Conservation (phyloP, 495 filamentous ascomycete genomes). For the Penicillium soppii region DNA sequence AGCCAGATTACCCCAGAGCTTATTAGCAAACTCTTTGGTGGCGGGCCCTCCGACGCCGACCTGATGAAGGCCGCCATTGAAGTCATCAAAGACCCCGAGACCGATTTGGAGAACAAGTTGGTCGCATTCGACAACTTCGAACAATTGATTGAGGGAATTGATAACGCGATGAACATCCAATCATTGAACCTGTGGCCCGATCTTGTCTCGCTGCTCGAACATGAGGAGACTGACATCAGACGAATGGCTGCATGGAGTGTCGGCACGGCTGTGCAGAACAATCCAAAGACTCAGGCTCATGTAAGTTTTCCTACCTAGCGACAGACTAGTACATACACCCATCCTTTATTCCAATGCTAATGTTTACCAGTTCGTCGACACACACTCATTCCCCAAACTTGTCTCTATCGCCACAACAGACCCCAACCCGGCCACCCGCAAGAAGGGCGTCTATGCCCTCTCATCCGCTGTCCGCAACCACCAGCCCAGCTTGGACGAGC, state of each 20-base stretch:
- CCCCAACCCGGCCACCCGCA: conserved; percentile 62
- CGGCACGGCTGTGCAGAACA: conserved; percentile 95
- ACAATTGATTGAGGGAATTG: conserved; percentile 83
- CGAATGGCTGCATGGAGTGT: conserved; percentile 88
- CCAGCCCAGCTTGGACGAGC: conserved; percentile 67
- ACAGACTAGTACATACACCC: too few relatives aligned
- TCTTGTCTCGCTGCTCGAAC: conserved; percentile 63
- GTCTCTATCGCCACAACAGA: conserved; percentile 63
- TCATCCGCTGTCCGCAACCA: conserved; percentile 83
- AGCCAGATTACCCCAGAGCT: conserved; percentile 62
- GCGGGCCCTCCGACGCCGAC: conserved; percentile 81
- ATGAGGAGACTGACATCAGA: conserved; percentile 69
- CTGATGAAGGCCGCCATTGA: conserved; percentile 83
- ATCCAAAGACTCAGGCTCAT: conserved; percentile 75
- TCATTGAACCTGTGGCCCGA: conserved; percentile 77
- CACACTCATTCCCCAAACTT: conserved; percentile 69
- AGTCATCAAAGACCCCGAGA: conserved; percentile 61
- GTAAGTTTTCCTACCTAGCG: conserved; percentile 28
- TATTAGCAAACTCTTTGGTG: conserved; percentile 73
- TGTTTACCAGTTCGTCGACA: conserved; percentile 53
- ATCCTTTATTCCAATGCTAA: conserved; percentile 19
- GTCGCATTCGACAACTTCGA: conserved; percentile 96
- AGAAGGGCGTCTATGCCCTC: conserved; percentile 85
- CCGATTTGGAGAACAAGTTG: conserved; percentile 72
- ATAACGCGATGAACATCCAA: conserved; percentile 93